Percentiles rank a stretch among this genome's conserved stretches.
Evolutionary conservation across 2,329 filamentous ascomycete species (phyloP).

Genomic region (Fusarium sp.): DNA sequence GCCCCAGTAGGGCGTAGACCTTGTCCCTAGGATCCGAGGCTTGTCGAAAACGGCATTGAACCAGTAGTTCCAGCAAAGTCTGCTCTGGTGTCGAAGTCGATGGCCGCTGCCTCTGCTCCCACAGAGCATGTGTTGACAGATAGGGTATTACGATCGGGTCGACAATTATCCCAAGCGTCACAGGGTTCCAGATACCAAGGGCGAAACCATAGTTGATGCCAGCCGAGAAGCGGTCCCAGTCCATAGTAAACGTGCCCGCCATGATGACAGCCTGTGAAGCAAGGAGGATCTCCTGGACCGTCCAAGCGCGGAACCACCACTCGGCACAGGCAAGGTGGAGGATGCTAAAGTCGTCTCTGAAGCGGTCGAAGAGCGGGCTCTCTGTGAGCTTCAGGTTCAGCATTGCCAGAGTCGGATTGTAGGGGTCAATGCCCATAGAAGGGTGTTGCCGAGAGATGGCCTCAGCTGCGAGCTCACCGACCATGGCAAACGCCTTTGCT

Average conservation of each 20-base stretch:
- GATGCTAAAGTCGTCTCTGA: not conserved
- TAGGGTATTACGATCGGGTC: not conserved
- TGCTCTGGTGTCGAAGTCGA: not conserved
- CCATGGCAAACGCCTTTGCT: not conserved
- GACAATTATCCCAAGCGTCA: not conserved
- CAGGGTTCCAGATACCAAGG: not conserved
- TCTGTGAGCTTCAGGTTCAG: not conserved
- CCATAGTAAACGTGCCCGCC: not conserved
- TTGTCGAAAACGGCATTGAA: not conserved
- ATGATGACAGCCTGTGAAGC: not conserved
- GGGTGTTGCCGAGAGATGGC: not conserved
- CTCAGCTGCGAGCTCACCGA: not conserved
- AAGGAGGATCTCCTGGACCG: not conserved
- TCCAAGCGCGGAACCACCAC: not conserved
- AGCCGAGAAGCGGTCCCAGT: not conserved
- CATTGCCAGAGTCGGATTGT: not conserved
- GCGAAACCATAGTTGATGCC: not conserved
- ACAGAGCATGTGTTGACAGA: not conserved
- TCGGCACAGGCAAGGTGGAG: not conserved
- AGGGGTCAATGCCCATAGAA: not conserved
- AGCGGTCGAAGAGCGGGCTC: not conserved
- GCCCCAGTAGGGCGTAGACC: not conserved
- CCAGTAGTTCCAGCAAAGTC: not conserved
- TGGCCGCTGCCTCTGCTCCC: not conserved
- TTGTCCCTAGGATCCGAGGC: not conserved